Conservation (phyloP, 2,329 filamentous ascomycete genomes). For the Penicillium sp. region DNA sequence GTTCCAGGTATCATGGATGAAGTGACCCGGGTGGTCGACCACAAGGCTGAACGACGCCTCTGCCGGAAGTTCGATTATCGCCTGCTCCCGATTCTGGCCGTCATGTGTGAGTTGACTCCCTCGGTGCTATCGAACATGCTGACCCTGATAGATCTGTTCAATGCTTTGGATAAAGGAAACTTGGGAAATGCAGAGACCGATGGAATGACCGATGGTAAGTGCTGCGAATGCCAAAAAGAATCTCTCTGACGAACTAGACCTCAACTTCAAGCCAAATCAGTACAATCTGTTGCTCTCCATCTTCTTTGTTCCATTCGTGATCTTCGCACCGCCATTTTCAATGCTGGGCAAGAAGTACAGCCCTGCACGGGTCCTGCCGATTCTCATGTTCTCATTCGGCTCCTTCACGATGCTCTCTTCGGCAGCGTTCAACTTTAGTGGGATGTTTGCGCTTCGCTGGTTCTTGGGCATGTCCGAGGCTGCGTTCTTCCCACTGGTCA, state of each 20-base stretch:
- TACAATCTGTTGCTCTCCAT: constrained; percentile 71
- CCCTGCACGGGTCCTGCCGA: constrained; percentile 63
- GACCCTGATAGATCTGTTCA: constrained; percentile 54
- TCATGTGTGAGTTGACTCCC: constrained; percentile 52
- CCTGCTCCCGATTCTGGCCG: constrained; percentile 58
- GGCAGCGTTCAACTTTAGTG: constrained; percentile 61
- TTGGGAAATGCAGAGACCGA: constrained; percentile 61
- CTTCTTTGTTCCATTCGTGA: constrained; percentile 74
- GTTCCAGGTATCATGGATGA: constrained; percentile 26
- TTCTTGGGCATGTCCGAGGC: constrained; percentile 70
- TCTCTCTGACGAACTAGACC: constrained; percentile 31
- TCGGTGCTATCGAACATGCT: not conserved
- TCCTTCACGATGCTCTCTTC: constrained; percentile 63
- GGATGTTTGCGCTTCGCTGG: constrained; percentile 68
- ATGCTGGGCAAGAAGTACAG: constrained; percentile 71
- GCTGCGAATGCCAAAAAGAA: not conserved
- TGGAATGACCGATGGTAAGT: constrained; percentile 45
- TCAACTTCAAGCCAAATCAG: constrained; percentile 63
- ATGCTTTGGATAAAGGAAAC: constrained; percentile 54
- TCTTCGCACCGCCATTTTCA: constrained; percentile 66
- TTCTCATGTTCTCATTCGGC: constrained; percentile 71
- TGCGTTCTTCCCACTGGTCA: constrained; percentile 70
- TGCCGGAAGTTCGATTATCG: constrained; percentile 56
- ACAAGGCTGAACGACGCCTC: constrained; percentile 50
- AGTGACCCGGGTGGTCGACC: constrained; percentile 42